Evolutionary conservation across 176 grass and related monocot species (phyloP).

Genomic region (Oryza meyeriana): DNA sequence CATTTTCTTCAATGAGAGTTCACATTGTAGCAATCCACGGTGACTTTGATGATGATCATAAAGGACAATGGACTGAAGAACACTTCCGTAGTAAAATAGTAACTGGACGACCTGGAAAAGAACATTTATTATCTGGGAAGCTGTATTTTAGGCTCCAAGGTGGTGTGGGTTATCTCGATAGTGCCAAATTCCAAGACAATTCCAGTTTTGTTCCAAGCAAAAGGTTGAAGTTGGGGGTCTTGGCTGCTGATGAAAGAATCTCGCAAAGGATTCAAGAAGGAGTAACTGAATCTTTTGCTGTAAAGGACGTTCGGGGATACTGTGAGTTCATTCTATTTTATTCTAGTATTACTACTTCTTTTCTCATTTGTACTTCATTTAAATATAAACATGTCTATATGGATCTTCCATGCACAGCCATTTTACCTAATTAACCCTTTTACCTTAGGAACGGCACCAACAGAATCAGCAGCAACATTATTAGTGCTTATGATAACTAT

Average conservation of each 20-base stretch:
- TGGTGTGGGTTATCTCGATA: constrained; percentile 10
- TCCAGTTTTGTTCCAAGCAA: constrained; percentile 20
- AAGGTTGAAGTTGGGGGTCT: constrained; percentile 27
- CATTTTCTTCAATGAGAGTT: constrained; percentile 29
- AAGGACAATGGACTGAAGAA: constrained; percentile 13
- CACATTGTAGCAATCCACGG: constrained; percentile 28
- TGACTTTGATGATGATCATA: constrained; percentile 30
- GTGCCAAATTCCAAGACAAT: constrained; percentile 30
- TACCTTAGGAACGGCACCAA: too few species aligned
- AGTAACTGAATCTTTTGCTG: constrained; percentile 25
- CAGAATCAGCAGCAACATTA: too few species aligned
- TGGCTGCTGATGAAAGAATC: constrained; percentile 30
- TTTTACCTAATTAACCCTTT: too few species aligned
- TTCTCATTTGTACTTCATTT: too few species aligned
- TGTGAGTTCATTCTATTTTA: not conserved
- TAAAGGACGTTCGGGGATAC: constrained; percentile 10
- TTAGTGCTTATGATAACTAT: too few species aligned
- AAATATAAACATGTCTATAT: too few species aligned
- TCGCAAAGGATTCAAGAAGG: constrained; percentile 25
- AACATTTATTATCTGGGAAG: not conserved
- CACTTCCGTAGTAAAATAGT: not conserved
- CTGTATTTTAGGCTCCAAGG: constrained; percentile 5
- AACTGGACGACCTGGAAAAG: not conserved
- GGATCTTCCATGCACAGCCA: too few species aligned
- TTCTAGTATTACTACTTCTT: not conserved